Evolutionary conservation across 768 basidiomycete species (phyloP).

Genomic region (Mycena albidolilacea): DNA sequence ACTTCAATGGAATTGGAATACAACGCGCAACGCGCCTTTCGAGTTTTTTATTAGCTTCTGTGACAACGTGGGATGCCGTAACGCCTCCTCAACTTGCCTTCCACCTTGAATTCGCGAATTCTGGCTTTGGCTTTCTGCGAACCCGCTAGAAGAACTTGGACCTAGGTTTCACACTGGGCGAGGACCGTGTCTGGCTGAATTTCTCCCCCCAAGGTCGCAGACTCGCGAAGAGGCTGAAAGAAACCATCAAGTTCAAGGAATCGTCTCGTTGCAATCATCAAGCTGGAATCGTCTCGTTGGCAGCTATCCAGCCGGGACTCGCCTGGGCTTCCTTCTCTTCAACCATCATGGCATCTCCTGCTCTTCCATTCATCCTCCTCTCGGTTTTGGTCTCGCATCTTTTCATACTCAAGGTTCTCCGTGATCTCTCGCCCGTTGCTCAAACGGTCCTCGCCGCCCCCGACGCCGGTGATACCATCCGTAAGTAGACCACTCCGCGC

Average conservation of each 20-base stretch:
- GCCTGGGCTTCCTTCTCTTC: background rate
- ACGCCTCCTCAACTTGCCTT: no score
- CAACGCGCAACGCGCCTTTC: no score
- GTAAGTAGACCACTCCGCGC: background rate
- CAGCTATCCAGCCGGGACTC: background rate
- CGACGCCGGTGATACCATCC: background rate
- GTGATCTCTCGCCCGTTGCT: background rate
- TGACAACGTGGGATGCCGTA: no score
- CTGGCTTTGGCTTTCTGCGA: no score
- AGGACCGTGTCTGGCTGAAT: no score
- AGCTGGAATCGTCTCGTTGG: background rate
- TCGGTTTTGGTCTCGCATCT: background rate
- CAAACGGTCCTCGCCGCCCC: background rate
- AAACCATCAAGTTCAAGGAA: no score
- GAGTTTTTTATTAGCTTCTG: no score
- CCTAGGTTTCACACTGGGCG: no score
- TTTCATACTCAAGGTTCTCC: background rate
- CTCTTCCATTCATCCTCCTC: background rate
- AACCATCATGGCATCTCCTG: background rate
- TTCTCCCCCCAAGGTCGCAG: no score
- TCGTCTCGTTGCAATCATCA: background rate
- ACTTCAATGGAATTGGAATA: conserved; percentile 6
- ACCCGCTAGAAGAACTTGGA: no score
- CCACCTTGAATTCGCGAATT: no score
- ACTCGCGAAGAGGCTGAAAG: no score